Evolutionary conservation across 495 filamentous ascomycete genomes (phyloP), one percentile per base, ranked within the genome.

Genomic region (Trichoderma erinaceum): DNA sequence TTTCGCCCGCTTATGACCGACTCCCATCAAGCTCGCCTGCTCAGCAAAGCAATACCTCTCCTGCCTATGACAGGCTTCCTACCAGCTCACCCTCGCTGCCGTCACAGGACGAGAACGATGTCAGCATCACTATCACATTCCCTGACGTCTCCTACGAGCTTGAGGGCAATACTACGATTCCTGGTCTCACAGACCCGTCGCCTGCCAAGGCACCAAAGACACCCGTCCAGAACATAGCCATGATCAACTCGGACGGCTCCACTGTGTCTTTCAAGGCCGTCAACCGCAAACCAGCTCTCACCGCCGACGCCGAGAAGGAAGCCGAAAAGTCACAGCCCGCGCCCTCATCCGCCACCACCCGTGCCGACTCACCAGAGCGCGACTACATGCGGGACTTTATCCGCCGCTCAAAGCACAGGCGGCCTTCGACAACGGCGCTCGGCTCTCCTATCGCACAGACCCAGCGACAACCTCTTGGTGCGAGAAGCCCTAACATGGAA

Each of bases 401-500:
- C 63, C 23, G 63, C 3, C 35, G 63, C 15, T 65, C 63, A 21
- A 41, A 43, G n/a, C 63, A 32, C 6, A 29, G 41, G 25, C 35
- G 63, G n/a, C 13, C 21, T n/a, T 41, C 63, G 1, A 43, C 63
- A 3, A 65, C 63, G 4, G 63, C 41, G 10, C 41, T 6, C n/a
- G 63, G 63, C 35, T 65, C 63, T 10, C 63, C 63, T 12, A 27
- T 65, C 18, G 63, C 63, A 3, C 63, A 7, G 15, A 6, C 12
- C 4, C 63, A 21, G 41, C 63, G 63, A 6, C 63, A 21, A 16
- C 63, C 63, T 41, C 63, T 65, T 27, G 63, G 63, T 15, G 63
- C 35, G 41, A 41, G 41, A n/a, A 65, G 63, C 63, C 63, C 63
- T 44, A 65, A 65, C 15, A 44, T 44, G 35, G 63, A 44, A 32